phyloP scores from a whole-genome alignment of 176 grass and related monocot species.

The Panicum miliaceum region DNA sequence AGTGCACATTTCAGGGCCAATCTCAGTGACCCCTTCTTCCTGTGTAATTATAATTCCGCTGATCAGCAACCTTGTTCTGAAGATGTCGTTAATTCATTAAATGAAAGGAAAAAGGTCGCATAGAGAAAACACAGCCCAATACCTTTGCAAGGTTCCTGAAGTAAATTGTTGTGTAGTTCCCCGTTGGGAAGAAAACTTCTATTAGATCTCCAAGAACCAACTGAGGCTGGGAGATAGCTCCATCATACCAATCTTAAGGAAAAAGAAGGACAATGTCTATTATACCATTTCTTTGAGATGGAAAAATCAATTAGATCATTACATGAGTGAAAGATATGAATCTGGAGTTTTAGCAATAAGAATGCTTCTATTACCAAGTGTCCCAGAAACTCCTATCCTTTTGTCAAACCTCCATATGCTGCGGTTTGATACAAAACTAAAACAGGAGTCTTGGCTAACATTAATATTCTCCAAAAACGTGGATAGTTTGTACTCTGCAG shows the following conservation, averaged over 20 bases:
- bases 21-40: slow-evolving; percentile 73
- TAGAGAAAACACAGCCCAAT: slow-evolving; percentile 24
- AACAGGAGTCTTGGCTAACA: slow-evolving; percentile 61
- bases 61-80: slow-evolving; percentile 29
- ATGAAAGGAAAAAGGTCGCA: background rate
- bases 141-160: slow-evolving; percentile 94
- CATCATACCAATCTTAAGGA: slow-evolving; percentile 84
- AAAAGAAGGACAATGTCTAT: slow-evolving; percentile 25
- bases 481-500: slow-evolving; percentile 71
- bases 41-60: slow-evolving; percentile 44
- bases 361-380: slow-evolving; percentile 60
- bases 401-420: slow-evolving; percentile 94
- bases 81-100: slow-evolving; percentile 1
- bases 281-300: slow-evolving; percentile 6
- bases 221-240: slow-evolving; percentile 92
- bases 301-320: slow-evolving; percentile 26
- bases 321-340: slow-evolving; percentile 15
- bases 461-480: slow-evolving; percentile 89
- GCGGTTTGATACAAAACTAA: slow-evolving; percentile 73
- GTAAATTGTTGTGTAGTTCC: slow-evolving; percentile 77
- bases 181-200: slow-evolving; percentile 85
- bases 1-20: slow-evolving; percentile 64
- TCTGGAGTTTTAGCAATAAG: slow-evolving; percentile 27
- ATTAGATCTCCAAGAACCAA: slow-evolving; percentile 90
- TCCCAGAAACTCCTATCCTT: slow-evolving; percentile 58